Conservation (phyloP, 2,329 filamentous ascomycete species). For the Trichoderma sp. region DNA sequence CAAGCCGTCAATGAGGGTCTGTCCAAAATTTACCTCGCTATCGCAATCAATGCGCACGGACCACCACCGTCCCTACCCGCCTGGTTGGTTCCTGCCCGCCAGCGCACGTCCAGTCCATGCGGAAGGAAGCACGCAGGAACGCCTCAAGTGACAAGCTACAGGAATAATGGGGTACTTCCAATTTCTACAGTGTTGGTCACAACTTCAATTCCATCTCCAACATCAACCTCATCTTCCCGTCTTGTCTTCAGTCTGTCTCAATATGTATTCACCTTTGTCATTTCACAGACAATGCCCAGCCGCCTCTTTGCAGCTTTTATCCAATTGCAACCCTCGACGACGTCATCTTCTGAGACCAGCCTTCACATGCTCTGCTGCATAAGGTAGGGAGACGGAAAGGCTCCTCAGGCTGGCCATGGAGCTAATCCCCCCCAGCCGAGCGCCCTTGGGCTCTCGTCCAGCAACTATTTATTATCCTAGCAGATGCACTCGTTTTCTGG, state of each 20-base stretch:
- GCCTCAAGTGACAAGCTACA: slow-evolving; percentile 9
- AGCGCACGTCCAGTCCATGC: background rate
- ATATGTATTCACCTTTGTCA: background rate
- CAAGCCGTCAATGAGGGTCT: background rate
- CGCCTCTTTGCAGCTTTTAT: background rate
- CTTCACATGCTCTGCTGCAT: background rate
- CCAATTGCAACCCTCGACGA: background rate
- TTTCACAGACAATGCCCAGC: background rate
- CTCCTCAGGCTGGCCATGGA: background rate
- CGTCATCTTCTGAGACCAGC: background rate
- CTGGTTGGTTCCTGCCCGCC: background rate
- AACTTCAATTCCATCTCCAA: background rate
- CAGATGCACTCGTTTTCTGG: background rate
- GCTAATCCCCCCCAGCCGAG: background rate
- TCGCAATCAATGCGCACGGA: slow-evolving; percentile 16
- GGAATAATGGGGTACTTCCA: background rate
- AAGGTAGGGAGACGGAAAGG: background rate
- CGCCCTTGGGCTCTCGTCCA: background rate
- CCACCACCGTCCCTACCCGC: background rate
- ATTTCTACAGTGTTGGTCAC: background rate
- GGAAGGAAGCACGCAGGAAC: background rate
- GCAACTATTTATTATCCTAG: background rate
- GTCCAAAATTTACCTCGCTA: slow-evolving; percentile 19
- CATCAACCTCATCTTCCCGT: background rate
- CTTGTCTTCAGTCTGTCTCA: background rate